Evolutionary conservation across 176 grass and related monocot species (phyloP).

Genomic region (Musa troglodytarum): DNA sequence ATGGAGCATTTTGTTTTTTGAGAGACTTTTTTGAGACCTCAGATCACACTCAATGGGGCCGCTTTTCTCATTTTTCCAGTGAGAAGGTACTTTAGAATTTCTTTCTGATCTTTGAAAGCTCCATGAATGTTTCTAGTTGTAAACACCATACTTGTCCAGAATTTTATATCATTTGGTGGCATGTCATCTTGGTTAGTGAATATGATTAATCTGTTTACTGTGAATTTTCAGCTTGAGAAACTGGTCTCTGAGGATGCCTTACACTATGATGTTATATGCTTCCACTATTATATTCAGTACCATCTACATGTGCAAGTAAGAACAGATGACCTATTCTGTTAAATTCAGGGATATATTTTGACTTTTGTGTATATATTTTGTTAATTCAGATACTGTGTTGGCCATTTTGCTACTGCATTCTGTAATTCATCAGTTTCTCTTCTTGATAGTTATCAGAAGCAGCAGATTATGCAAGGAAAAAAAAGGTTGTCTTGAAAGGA

Average conservation of each 20-base stretch:
- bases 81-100: slow-evolving; percentile 64
- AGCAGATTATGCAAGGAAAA: slow-evolving; percentile 81
- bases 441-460: slow-evolving; percentile 71
- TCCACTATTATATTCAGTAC: slow-evolving; percentile 97
- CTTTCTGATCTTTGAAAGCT: neutral
- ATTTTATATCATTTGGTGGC: slow-evolving; percentile 15
- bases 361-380: neutral
- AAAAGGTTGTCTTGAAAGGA: slow-evolving; percentile 93
- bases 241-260: slow-evolving; percentile 59
- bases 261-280: slow-evolving; percentile 78
- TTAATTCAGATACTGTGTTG: neutral
- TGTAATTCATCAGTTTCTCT: neutral
- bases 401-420: neutral
- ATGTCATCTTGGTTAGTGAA: slow-evolving; percentile 13
- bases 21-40: slow-evolving; percentile 97
- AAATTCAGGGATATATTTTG: neutral
- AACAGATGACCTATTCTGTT: slow-evolving; percentile 11
- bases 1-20: slow-evolving; percentile 96
- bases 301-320: slow-evolving; percentile 98
- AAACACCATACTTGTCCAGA: slow-evolving; percentile 16
- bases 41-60: slow-evolving; percentile 91
- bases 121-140: neutral
- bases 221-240: slow-evolving; percentile 68
- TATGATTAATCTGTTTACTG: slow-evolving; percentile 15
- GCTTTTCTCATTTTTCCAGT: slow-evolving; percentile 77